phyloP scores from a whole-genome alignment of 1,284 basidiomycete genomes.

The Ganoderma lucidum region DNA sequence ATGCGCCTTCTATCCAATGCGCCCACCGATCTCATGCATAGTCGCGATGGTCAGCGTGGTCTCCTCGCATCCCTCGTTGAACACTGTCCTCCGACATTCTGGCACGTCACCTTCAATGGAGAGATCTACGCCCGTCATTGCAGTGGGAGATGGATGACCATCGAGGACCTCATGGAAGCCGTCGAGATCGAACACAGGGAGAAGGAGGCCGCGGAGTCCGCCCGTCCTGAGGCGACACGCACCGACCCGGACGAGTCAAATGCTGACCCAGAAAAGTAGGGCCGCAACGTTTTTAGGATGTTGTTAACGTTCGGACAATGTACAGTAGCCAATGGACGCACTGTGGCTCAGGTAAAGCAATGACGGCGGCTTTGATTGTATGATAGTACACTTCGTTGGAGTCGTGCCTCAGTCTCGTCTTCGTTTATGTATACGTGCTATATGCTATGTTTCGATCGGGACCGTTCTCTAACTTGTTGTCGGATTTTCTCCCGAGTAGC shows the following conservation, averaged over 20 bases:
- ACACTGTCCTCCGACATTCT: neutral
- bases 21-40: neutral
- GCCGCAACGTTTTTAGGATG: neutral
- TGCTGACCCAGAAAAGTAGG: neutral
- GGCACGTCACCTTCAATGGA: neutral
- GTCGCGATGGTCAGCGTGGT: neutral
- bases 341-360: too few species aligned
- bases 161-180: neutral
- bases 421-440: too few species aligned
- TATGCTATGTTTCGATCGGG: too few species aligned
- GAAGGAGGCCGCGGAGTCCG: neutral
- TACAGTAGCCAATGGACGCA: too few species aligned
- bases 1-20: neutral
- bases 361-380: neutral
- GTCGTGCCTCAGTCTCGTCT: too few species aligned
- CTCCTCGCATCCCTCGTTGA: neutral
- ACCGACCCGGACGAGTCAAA: neutral
- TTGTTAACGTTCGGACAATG: too few species aligned
- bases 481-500: too few species aligned
- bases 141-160: neutral
- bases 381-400: neutral
- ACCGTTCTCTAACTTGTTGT: too few species aligned
- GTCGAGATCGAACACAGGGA: neutral
- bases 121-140: neutral
- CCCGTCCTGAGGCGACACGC: neutral